phyloP scores from a whole-genome alignment of 768 basidiomycete genomes.

The Obba rivulosa region DNA sequence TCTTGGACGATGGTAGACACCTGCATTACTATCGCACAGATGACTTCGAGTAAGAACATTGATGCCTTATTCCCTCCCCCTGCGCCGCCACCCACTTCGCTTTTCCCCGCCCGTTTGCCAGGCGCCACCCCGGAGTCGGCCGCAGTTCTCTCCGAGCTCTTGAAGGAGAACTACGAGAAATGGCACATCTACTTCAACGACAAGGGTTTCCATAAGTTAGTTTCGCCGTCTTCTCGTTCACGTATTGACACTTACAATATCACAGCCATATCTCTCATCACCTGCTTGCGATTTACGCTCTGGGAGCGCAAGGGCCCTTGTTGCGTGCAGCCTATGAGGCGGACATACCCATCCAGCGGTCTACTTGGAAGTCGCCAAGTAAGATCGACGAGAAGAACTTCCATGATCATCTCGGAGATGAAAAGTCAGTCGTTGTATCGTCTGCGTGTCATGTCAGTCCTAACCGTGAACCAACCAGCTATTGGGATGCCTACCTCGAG shows the following conservation, averaged over 20 bases:
- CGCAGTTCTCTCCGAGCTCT: slow-evolving; percentile 8
- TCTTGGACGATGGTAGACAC: too few species aligned
- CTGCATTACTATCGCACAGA: too few species aligned
- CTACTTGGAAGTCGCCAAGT: slow-evolving; percentile 35
- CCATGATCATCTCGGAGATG: slow-evolving; percentile 49
- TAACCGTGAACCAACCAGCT: too few species aligned
- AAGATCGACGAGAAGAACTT: slow-evolving; percentile 43
- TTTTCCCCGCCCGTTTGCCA: slow-evolving; percentile 30
- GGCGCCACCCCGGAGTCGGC: slow-evolving; percentile 30
- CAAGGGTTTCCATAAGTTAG: slow-evolving; percentile 30
- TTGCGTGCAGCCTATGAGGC: slow-evolving; percentile 34
- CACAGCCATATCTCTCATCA: slow-evolving; percentile 53
- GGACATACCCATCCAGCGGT: slow-evolving; percentile 30
- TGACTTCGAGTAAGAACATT: too few species aligned
- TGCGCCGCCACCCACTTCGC: slow-evolving; percentile 22
- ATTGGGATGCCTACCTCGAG: slow-evolving; percentile 50
- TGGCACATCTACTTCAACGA: slow-evolving; percentile 34
- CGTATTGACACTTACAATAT: background rate
- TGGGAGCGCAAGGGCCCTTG: slow-evolving; percentile 45
- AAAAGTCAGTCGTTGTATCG: slow-evolving; percentile 31
- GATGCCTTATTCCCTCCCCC: slow-evolving; percentile 31
- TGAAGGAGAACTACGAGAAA: slow-evolving; percentile 26
- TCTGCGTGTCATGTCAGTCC: too few species aligned
- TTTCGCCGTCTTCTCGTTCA: background rate
- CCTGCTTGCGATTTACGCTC: slow-evolving; percentile 48